Percentiles rank a stretch among this genome's conserved stretches.
Conservation (phyloP, 2,329 filamentous ascomycete genomes). For the Dactylellina drechsleri region DNA sequence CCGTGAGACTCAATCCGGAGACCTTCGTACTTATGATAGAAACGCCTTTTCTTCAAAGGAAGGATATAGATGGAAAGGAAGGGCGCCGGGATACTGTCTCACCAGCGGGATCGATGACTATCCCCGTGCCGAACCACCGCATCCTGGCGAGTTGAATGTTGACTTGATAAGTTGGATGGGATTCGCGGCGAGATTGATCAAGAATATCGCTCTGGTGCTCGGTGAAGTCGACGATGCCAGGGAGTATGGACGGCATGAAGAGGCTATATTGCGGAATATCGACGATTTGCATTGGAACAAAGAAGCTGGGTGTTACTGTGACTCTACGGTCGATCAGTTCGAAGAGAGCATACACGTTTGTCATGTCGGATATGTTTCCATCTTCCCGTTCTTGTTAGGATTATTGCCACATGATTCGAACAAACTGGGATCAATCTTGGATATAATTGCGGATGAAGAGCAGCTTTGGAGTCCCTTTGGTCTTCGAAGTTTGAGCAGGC, state of each 20-base stretch:
- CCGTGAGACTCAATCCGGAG: conserved; percentile 86
- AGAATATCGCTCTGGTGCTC: conserved; percentile 76
- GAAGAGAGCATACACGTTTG: conserved; percentile 91
- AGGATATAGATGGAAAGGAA: conserved; percentile 93
- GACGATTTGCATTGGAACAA: conserved; percentile 94
- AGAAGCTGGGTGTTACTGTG: conserved; percentile 83
- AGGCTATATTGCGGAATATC: conserved; percentile 84
- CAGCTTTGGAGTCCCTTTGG: conserved; percentile 91
- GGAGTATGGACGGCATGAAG: conserved; percentile 76
- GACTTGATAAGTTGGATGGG: conserved; percentile 97
- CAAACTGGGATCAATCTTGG: conserved; percentile 77
- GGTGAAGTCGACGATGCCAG: conserved; percentile 78
- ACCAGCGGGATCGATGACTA: conserved; percentile 97
- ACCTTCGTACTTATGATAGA: conserved; percentile 90
- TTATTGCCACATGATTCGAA: conserved; percentile 78
- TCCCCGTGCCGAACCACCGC: conserved; percentile 89
- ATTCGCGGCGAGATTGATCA: conserved; percentile 89
- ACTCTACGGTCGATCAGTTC: conserved; percentile 93
- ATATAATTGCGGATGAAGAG: conserved; percentile 80
- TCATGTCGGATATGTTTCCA: conserved; percentile 93
- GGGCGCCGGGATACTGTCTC: conserved; percentile 84
- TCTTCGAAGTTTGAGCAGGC: conserved; percentile 87
- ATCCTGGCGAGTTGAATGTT: conserved; percentile 93
- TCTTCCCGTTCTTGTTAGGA: conserved; percentile 85
- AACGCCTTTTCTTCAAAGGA: conserved; percentile 86